Percentiles rank a stretch among this genome's conserved stretches.
These are phyloP conservation scores for Nymphaea thermarum DNA, from an alignment of 164 flowering plant genomes.

Conservation along the genomic window DNA sequence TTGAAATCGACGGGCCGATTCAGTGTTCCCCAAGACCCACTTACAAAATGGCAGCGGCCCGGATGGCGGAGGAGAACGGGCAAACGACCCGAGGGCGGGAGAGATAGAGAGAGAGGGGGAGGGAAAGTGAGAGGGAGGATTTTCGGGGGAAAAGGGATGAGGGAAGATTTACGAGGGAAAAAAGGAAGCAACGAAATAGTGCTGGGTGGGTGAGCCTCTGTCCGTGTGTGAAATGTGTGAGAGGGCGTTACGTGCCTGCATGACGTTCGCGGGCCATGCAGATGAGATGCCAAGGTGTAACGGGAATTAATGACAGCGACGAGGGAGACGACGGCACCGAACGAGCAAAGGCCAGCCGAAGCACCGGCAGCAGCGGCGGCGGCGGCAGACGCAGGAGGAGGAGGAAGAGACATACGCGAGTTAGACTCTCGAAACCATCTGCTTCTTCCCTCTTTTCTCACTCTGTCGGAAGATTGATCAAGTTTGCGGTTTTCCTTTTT, in stretches of 20 bases:
- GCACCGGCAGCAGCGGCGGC: neutral
- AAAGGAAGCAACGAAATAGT: no score
- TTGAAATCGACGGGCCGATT: no score
- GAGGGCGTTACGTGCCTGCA: constrained; percentile 23
- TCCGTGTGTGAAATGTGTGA: constrained; percentile 5
- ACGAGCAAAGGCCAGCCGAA: neutral
- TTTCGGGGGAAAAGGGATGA: neutral
- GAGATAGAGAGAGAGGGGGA: no score
- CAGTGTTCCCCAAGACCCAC: no score
- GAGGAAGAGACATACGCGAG: neutral
- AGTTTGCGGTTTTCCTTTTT: neutral
- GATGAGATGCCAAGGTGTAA: neutral
- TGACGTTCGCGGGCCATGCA: constrained; percentile 18
- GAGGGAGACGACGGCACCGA: neutral
- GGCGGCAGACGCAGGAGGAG: neutral
- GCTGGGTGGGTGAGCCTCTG: no score
- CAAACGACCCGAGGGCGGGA: neutral
- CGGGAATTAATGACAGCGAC: neutral
- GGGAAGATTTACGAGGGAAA: neutral
- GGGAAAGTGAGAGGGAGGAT: no score
- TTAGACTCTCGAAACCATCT: neutral
- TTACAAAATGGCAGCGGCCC: neutral
- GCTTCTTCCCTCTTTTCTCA: neutral
- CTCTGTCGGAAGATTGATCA: neutral
- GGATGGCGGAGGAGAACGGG: neutral